A percentile compares a stretch with the other conserved stretches of the same genome.
Conservation (phyloP, 768 basidiomycete species). For the Russula sp. region DNA sequence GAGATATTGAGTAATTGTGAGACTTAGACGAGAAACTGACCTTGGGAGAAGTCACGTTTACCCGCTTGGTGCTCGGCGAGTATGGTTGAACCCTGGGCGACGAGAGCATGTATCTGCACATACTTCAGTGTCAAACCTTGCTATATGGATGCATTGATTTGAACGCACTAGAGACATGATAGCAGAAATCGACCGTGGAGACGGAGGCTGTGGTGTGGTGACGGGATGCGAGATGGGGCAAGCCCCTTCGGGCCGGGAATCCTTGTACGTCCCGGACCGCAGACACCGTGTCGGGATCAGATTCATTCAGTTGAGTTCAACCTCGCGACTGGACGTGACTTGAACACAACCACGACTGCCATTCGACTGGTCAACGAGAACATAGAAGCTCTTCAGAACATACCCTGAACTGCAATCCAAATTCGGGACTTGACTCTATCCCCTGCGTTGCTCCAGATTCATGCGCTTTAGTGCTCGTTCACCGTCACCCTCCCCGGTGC, state of each 20-base stretch:
- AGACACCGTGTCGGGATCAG: neutral
- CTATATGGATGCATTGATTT: neutral
- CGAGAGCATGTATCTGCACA: slow-evolving; percentile 70
- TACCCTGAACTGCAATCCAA: neutral
- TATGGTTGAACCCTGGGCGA: slow-evolving; percentile 69
- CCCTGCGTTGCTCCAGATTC: neutral
- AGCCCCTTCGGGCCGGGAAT: too few species aligned
- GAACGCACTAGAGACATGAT: slow-evolving; percentile 16
- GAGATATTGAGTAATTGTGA: neutral
- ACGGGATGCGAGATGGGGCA: too few species aligned
- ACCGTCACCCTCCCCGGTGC: slow-evolving; percentile 9
- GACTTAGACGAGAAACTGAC: slow-evolving; percentile 30
- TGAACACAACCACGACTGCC: neutral
- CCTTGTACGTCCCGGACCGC: neutral
- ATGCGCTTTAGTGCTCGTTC: slow-evolving; percentile 20
- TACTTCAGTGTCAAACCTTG: neutral
- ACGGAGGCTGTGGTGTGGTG: neutral
- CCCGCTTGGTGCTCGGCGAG: slow-evolving; percentile 84
- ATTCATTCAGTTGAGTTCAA: neutral
- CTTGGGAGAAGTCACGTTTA: slow-evolving; percentile 83
- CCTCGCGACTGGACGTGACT: neutral
- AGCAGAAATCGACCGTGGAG: neutral
- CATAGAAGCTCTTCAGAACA: neutral
- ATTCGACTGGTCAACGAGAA: neutral
- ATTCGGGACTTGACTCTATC: neutral